A percentile compares a stretch with the other conserved stretches of the same genome.
Evolutionary conservation across 805 yeast genomes (phyloP).

Genomic region (Candida palmyrensis): DNA sequence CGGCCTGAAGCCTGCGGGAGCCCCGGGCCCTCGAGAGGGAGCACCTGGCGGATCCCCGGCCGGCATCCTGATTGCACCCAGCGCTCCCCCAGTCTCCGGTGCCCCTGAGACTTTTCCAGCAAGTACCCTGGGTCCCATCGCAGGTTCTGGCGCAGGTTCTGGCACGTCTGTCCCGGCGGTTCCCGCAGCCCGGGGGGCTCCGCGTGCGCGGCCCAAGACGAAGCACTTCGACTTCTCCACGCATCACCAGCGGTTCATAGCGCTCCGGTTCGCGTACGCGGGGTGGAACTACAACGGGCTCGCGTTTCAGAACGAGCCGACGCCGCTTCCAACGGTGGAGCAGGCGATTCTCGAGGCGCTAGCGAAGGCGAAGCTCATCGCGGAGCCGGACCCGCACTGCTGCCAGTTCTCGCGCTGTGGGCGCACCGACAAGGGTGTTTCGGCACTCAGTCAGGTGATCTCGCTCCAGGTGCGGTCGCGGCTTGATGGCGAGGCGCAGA

Average conservation of each 20-base stretch:
- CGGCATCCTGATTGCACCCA: not conserved
- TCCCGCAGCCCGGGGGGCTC: not conserved
- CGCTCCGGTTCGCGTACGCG: slow-evolving; percentile 76
- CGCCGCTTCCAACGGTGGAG: slow-evolving; percentile 85
- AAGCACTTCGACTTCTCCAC: slow-evolving; percentile 62
- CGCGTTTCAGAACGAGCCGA: slow-evolving; percentile 71
- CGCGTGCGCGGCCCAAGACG: slow-evolving; percentile 12
- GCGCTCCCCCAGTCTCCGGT: not conserved
- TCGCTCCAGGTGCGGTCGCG: slow-evolving; percentile 72
- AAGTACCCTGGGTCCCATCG: not conserved
- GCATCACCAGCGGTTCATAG: slow-evolving; percentile 62
- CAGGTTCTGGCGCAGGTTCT: not conserved
- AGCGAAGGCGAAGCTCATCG: slow-evolving; percentile 59
- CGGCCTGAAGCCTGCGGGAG: not conserved
- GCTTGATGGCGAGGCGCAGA: slow-evolving; percentile 58
- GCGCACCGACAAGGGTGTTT: slow-evolving; percentile 92
- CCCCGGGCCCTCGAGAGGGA: slow-evolving; percentile 10
- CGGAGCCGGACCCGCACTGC: slow-evolving; percentile 51
- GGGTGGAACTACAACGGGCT: slow-evolving; percentile 96
- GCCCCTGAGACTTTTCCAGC: not conserved
- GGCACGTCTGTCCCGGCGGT: not conserved
- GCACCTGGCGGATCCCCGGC: no score
- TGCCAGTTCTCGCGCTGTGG: slow-evolving; percentile 88
- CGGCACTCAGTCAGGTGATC: slow-evolving; percentile 94
- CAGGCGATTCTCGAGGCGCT: slow-evolving; percentile 69